Base-by-base conservation (phyloP, 2,329 filamentous ascomycete genomes). In the Zymoseptoria crescenta region DNA sequence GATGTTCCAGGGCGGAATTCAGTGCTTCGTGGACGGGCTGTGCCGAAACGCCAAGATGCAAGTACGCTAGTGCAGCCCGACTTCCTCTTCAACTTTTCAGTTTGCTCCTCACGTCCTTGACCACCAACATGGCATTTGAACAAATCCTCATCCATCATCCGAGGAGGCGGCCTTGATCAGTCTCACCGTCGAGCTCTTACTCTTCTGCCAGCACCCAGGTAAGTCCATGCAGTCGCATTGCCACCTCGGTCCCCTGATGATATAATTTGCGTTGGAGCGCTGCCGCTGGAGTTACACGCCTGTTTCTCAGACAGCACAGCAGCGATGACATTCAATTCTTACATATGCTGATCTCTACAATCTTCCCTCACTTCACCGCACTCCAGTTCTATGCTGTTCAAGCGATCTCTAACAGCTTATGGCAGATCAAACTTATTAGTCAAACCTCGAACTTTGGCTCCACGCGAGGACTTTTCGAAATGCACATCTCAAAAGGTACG, bases 181-280 rank as follows among this genome's bases (percentile, higher is more conserved):
- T 45, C 35, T 7, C 35, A 45, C 7, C 35, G n/a, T 45, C 16
- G 13, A 45, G 10, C 13, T 45, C n/a, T 9, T 4, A 45, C 35
- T 45, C 35, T 16, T 16, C 35, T 16, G 13, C n/a, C 35, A 13
- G 10, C 35, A n/a, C 3, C 4, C 16, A 45, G 35, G 35, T 45
- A 45, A n/a, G 35, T 13, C 13, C 3, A 45, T n/a, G 35, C 35
- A n/a, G 2, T 6, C 35, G 35, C 35, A n/a, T 45, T 19, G 9
- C 54, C 27, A 52, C 41, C 52, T 61, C 48, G 1, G 19, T 55
- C 55, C 55, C 68, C 87, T 89, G 92, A 96, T 96, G 91, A 88
- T 81, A 89, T 90, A 96, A 96, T 96, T 96, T 96, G 91, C 92
- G 91, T 93, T 93, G 95, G 91, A 96, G 88, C 83, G 81, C 79